phyloP scores from a whole-genome alignment of 345 rosid genomes.

The Noccaea bulbosa region DNA sequence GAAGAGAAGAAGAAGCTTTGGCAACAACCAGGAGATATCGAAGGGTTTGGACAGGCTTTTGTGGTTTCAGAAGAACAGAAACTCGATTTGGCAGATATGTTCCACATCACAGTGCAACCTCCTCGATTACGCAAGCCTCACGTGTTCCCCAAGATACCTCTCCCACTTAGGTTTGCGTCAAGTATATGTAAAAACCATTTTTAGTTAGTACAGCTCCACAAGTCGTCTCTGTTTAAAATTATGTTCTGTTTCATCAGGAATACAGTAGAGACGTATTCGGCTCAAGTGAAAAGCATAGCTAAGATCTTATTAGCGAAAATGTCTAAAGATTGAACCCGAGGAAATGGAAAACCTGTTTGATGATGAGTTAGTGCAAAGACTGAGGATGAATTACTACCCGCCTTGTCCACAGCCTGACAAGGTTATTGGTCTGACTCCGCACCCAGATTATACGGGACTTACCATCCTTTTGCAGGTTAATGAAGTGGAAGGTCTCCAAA shows the following conservation, averaged over 20 bases:
- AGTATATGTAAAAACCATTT: constrained; percentile 7
- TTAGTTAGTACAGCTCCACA: constrained; percentile 2
- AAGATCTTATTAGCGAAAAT: constrained; percentile 42
- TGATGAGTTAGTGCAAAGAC: constrained; percentile 44
- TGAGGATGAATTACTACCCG: constrained; percentile 50
- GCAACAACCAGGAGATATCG: constrained; percentile 29
- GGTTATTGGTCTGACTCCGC: constrained; percentile 49
- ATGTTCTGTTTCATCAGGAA: constrained; percentile 42
- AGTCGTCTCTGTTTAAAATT: neutral
- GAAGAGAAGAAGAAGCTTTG: constrained; percentile 42
- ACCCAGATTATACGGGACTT: constrained; percentile 52
- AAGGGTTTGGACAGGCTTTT: constrained; percentile 44
- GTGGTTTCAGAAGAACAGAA: constrained; percentile 37
- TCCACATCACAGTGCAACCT: constrained; percentile 26
- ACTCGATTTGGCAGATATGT: constrained; percentile 45
- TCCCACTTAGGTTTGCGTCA: constrained; percentile 27
- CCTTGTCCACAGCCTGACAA: constrained; percentile 55
- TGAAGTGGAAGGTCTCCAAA: constrained; percentile 58
- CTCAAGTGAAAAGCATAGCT: constrained; percentile 44
- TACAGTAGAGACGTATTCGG: constrained; percentile 49
- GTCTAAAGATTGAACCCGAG: constrained; percentile 50
- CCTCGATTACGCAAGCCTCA: constrained; percentile 27
- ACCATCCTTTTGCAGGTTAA: constrained; percentile 54
- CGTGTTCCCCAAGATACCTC: constrained; percentile 31
- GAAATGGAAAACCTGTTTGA: constrained; percentile 48